Conservation (phyloP, 768 basidiomycete genomes). For the Phlegmacium glaucopus region DNA sequence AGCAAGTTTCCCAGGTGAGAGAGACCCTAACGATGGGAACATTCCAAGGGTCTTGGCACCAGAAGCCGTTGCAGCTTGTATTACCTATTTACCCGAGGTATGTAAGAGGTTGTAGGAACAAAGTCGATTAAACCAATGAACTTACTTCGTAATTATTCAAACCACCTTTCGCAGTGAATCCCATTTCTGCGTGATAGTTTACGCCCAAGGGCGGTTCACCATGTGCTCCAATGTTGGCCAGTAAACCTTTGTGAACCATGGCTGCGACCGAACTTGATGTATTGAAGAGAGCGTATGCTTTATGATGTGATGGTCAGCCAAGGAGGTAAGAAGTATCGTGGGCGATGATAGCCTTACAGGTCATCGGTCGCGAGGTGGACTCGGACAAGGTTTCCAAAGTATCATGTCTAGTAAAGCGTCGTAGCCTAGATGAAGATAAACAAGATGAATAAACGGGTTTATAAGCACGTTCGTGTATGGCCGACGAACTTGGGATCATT, state of each 20-base stretch:
- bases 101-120: neutral
- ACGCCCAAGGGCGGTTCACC: slow-evolving; percentile 69
- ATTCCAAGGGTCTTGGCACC: slow-evolving; percentile 68
- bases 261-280: slow-evolving; percentile 64
- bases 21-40: slow-evolving; percentile 55
- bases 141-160: slow-evolving; percentile 67
- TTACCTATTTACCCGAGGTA: slow-evolving; percentile 36
- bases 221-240: slow-evolving; percentile 69
- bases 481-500: slow-evolving; percentile 60
- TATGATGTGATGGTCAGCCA: neutral
- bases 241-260: slow-evolving; percentile 63
- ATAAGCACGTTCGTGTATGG: neutral
- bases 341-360: slow-evolving; percentile 39
- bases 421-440: slow-evolving; percentile 39
- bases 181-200: slow-evolving; percentile 79
- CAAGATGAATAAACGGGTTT: neutral
- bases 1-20: slow-evolving; percentile 64
- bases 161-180: slow-evolving; percentile 59
- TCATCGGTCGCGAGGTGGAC: slow-evolving; percentile 53
- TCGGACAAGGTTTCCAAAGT: slow-evolving; percentile 58
- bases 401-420: slow-evolving; percentile 63
- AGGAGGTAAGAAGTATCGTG: slow-evolving; percentile 2
- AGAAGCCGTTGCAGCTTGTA: slow-evolving; percentile 64
- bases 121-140: neutral
- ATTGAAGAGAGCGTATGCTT: slow-evolving; percentile 66